Evolutionary conservation across 768 basidiomycete species (phyloP), one percentile per base, ranked within the genome.

Genomic region (Lactifluus rugatus): DNA sequence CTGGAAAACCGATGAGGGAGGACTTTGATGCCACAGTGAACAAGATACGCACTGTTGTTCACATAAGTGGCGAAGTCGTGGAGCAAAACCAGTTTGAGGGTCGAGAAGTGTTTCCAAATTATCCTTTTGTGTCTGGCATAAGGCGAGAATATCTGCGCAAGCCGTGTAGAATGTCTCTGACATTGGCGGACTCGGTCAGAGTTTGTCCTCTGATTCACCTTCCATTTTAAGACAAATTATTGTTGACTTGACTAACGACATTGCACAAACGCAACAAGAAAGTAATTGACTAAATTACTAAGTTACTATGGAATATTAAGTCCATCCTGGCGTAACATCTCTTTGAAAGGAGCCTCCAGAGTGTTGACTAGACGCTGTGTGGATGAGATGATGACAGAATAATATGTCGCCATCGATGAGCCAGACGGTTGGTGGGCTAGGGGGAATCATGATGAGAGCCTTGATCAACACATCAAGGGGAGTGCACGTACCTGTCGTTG

Each of bases 1-100:
- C 84, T 85, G 51, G 57, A 48, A 45, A 28, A 48, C 51, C 63
- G 53, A 13, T 39, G 39, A 59, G 45, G 32, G 39, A n/a, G 31
- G 41, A 41, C 7, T 21, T 19, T 5, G 16, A 49, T 5, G 32
- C 37, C 25, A 1, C 44, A 13, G 14, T 16, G n/a, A 16, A 25
- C 10, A 5, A 16, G 17, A 16, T 9, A 74, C 83, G 64, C 58
- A 87, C 86, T 81, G 81, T 32, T 84, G 78, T 31, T 73, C 71
- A 67, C 79, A 79, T 64, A 80, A 57, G 23, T 76, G 70, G 17
- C 74, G 69, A 17, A 90, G 70, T 19, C 80, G 76, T 0, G 87
- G 86, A 13, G 88, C 86, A 69, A 87, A 87, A 0, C 87, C 87
- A 0, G 74, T 75, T 2, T 81, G 76, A 21, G 85, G 84, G 58